These are phyloP conservation scores for Phylloporus scabripes DNA, from an alignment of 768 basidiomycete species.

Conservation along the genomic window DNA sequence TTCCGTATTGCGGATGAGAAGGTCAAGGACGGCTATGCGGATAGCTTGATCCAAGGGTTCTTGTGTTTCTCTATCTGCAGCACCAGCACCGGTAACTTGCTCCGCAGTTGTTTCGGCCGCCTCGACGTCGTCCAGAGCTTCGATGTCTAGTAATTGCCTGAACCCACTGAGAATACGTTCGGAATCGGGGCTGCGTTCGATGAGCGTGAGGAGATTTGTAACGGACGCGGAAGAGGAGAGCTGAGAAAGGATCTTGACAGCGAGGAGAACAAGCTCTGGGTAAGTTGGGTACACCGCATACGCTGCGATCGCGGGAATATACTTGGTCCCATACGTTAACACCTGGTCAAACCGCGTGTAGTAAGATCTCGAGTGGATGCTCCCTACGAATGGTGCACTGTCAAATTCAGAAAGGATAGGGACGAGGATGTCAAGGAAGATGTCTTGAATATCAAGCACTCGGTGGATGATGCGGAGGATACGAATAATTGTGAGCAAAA, in stretches of 20 bases:
- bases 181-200: constrained; percentile 78
- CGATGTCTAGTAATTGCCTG: constrained; percentile 55
- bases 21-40: constrained; percentile 69
- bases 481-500: constrained; percentile 70
- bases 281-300: constrained; percentile 67
- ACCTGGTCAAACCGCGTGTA: constrained; percentile 73
- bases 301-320: constrained; percentile 76
- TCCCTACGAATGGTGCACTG: constrained; percentile 48
- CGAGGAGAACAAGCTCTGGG: constrained; percentile 67
- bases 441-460: constrained; percentile 77
- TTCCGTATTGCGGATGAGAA: constrained; percentile 76
- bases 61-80: constrained; percentile 45
- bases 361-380: constrained; percentile 57
- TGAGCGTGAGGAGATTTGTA: constrained; percentile 67
- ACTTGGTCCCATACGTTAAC: constrained; percentile 60
- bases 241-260: constrained; percentile 67
- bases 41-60: constrained; percentile 61
- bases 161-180: constrained; percentile 83
- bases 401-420: constrained; percentile 69
- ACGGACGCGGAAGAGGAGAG: constrained; percentile 66
- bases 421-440: constrained; percentile 84
- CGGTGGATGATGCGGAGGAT: constrained; percentile 78
- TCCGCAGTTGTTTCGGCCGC: constrained; percentile 56
- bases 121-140: constrained; percentile 57
- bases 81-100: constrained; percentile 68